phyloP scores from a whole-genome alignment of 1,139 yeast genomes.

The Candida labiduridarum region DNA sequence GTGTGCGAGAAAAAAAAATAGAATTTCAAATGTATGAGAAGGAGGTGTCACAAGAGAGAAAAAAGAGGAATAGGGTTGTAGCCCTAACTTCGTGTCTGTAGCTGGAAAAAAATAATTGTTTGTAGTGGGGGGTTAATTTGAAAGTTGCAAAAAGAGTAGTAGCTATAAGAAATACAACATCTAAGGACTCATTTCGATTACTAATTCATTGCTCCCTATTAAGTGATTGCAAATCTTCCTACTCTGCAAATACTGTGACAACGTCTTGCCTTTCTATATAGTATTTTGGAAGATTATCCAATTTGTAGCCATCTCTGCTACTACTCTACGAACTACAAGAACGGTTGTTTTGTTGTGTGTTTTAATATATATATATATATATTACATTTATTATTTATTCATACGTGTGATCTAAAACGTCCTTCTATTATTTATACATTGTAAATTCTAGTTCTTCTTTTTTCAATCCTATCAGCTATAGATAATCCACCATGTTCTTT shows the following conservation, averaged over 20 bases:
- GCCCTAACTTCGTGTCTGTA: neutral
- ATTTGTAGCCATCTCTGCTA: no score
- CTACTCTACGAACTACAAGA: no score
- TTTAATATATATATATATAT: no score
- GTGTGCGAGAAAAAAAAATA: no score
- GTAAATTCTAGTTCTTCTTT: conserved; percentile 41
- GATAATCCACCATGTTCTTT: conserved; percentile 36
- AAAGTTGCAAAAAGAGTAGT: neutral
- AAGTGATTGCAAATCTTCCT: neutral
- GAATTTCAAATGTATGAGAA: neutral
- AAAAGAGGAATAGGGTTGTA: conserved; percentile 1
- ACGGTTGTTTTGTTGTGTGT: no score
- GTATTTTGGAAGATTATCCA: no score
- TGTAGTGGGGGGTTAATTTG: neutral
- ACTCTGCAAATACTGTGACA: neutral
- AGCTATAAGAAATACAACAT: no score
- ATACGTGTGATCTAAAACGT: no score
- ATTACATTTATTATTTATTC: neutral
- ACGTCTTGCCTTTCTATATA: no score
- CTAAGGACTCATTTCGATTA: no score
- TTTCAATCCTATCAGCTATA: conserved; percentile 41
- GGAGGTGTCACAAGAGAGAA: neutral
- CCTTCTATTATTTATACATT: neutral
- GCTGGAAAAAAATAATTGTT: neutral
- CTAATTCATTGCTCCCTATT: no score